A percentile compares a stretch with the other conserved stretches of the same genome.
Conservation (phyloP, 148 eudicot species). For the Pharnaceum exiguum region DNA sequence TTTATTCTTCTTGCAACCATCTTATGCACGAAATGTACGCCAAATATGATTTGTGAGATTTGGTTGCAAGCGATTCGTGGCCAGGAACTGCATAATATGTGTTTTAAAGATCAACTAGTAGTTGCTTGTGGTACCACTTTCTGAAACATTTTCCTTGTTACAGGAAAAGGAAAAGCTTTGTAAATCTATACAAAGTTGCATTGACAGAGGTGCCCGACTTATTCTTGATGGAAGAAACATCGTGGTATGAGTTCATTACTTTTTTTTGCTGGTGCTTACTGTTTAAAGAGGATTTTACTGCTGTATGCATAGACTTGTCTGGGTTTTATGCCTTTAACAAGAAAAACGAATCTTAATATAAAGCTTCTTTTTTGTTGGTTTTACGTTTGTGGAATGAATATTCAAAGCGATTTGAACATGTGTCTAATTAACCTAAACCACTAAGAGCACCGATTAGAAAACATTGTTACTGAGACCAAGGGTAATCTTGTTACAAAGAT, state of each 20-base stretch:
- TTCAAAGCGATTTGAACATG: no score
- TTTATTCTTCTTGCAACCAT: not conserved
- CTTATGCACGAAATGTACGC: not conserved
- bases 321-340: not conserved
- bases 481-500: no score
- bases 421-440: no score
- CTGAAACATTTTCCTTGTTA: not conserved
- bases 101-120: not conserved
- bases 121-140: not conserved
- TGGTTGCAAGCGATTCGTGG: not conserved
- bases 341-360: no score
- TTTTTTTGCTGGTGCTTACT: not conserved
- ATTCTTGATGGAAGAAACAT: constrained; percentile 67
- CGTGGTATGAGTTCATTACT: constrained; percentile 27
- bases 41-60: not conserved
- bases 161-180: constrained; percentile 62
- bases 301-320: not conserved
- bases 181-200: constrained; percentile 40
- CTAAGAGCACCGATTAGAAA: no score
- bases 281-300: not conserved
- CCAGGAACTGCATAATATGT: not conserved
- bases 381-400: no score
- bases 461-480: no score
- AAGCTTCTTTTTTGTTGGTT: no score
- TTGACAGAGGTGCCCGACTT: constrained; percentile 55